Evolutionary conservation across 441 rosid species (phyloP).

Genomic region (Pelargonium myrrhifolium): DNA sequence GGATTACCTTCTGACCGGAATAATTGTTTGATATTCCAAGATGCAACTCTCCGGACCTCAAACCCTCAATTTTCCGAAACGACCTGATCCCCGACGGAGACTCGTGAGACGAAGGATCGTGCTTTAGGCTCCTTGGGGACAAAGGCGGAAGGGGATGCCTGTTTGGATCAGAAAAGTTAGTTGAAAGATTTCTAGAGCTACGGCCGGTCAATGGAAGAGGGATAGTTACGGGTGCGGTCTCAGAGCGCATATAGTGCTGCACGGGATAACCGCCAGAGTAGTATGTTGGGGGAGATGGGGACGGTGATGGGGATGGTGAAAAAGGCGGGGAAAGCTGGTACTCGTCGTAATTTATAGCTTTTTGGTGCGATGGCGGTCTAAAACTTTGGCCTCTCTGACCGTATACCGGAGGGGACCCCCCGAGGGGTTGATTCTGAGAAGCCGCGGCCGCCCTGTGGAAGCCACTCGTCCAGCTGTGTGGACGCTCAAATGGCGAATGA

Average conservation of each 20-base stretch:
- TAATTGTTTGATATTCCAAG: slow-evolving; percentile 44
- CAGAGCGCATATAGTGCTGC: slow-evolving; percentile 38
- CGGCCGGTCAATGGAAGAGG: slow-evolving; percentile 49
- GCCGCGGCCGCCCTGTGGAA: slow-evolving; percentile 51
- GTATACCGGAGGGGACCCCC: slow-evolving; percentile 50
- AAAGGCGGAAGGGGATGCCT: slow-evolving; percentile 72
- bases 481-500: slow-evolving; percentile 51
- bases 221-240: slow-evolving; percentile 75
- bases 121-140: slow-evolving; percentile 65
- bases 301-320: slow-evolving; percentile 67
- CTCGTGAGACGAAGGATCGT: slow-evolving; percentile 67
- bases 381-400: slow-evolving; percentile 36
- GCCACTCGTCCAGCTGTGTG: slow-evolving; percentile 91
- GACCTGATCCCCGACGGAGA: slow-evolving; percentile 61
- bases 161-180: slow-evolving; percentile 74
- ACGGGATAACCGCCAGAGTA: slow-evolving; percentile 34
- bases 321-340: slow-evolving; percentile 86
- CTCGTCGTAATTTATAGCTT: slow-evolving; percentile 39
- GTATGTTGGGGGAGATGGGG: slow-evolving; percentile 58
- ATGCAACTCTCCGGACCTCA: slow-evolving; percentile 55
- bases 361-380: slow-evolving; percentile 31
- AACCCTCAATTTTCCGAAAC: slow-evolving; percentile 43
- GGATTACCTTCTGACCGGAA: slow-evolving; percentile 59
- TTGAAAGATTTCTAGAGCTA: slow-evolving; percentile 46
- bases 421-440: slow-evolving; percentile 34